Evolutionary conservation across 331 rosid genomes (phyloP).

Genomic region (Dryas integrifolia): DNA sequence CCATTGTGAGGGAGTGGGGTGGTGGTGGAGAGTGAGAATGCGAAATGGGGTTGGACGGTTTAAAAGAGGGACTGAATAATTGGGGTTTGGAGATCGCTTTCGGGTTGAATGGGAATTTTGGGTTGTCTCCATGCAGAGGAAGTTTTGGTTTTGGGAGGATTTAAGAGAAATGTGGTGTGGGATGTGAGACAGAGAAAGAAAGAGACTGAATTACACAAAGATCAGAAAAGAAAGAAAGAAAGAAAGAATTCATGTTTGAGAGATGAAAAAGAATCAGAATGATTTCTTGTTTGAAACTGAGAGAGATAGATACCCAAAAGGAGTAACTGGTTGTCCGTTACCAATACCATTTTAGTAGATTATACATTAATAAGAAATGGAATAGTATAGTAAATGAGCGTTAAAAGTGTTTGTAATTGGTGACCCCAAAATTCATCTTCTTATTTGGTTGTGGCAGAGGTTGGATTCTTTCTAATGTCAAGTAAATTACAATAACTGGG

Average conservation of each 20-base stretch:
- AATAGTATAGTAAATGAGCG: no score
- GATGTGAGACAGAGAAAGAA: background rate
- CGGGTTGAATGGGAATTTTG: conserved; percentile 23
- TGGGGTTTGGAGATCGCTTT: conserved; percentile 27
- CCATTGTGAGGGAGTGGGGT: conserved; percentile 23
- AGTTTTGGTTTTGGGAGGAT: conserved; percentile 1
- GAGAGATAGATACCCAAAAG: background rate
- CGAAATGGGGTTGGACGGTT: background rate
- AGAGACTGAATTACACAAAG: background rate
- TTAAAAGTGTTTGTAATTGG: background rate
- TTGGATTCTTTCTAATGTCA: no score
- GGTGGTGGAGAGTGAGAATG: conserved; percentile 10
- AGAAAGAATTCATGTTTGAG: background rate
- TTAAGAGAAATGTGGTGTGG: background rate
- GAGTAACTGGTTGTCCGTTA: conserved; percentile 1
- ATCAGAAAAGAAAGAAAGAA: background rate
- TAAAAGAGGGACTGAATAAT: conserved; percentile 19
- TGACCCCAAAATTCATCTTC: background rate
- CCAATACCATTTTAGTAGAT: background rate
- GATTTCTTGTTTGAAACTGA: background rate
- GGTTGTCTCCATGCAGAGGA: conserved; percentile 28
- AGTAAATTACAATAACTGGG: no score
- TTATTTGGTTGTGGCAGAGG: background rate
- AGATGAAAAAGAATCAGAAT: background rate
- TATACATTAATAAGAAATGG: no score